Conservation (phyloP, 2,329 filamentous ascomycete species). For the Fusarium liriodendri region DNA sequence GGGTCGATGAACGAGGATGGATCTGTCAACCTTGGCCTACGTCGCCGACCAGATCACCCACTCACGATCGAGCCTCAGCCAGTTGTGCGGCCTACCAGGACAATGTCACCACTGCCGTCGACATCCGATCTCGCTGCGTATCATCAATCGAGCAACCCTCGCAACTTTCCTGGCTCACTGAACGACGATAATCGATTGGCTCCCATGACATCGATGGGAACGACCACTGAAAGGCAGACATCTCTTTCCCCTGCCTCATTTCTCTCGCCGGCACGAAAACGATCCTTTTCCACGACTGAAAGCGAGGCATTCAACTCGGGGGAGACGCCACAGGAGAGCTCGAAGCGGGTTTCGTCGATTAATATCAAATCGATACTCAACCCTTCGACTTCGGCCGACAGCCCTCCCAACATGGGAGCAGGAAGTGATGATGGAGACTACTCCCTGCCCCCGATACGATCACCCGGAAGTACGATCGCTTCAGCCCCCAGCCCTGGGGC, state of each 20-base stretch:
- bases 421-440: slow-evolving; percentile 55
- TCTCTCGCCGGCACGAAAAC: slow-evolving; percentile 70
- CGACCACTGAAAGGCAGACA: slow-evolving; percentile 62
- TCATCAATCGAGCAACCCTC: slow-evolving; percentile 57
- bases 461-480: slow-evolving; percentile 55
- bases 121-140: slow-evolving; percentile 62
- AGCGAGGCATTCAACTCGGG: slow-evolving; percentile 56
- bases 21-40: slow-evolving; percentile 71
- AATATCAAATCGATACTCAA: slow-evolving; percentile 83
- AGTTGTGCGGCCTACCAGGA: slow-evolving; percentile 56
- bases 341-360: slow-evolving; percentile 78
- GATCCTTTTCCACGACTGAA: slow-evolving; percentile 73
- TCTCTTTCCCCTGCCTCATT: slow-evolving; percentile 72
- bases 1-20: slow-evolving; percentile 72
- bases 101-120: slow-evolving; percentile 56
- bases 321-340: slow-evolving; percentile 57
- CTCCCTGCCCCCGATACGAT: slow-evolving; percentile 55
- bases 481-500: slow-evolving; percentile 55
- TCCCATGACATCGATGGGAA: slow-evolving; percentile 62
- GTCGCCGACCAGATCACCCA: slow-evolving; percentile 59
- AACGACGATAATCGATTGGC: slow-evolving; percentile 69
- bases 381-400: slow-evolving; percentile 53
- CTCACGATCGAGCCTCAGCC: slow-evolving; percentile 61
- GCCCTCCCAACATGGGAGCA: slow-evolving; percentile 31
- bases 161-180: slow-evolving; percentile 54